Evolutionary conservation across 2,329 filamentous ascomycete species (phyloP), one percentile per base, ranked within the genome.

Genomic region (Cordyceps tenuipes): DNA sequence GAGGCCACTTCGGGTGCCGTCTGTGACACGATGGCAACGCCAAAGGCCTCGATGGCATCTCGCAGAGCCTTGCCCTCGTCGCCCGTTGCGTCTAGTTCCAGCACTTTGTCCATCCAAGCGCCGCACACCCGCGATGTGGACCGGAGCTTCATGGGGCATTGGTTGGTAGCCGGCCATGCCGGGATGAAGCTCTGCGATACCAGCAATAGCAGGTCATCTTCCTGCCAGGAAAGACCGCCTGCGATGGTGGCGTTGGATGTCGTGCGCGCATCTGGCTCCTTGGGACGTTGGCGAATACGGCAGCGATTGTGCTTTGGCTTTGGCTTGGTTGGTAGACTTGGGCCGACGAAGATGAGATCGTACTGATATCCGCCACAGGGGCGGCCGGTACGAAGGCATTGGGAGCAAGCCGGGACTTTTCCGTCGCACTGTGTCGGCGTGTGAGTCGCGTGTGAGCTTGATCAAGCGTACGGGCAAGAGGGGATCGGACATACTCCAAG

Each of bases 71-170:
- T 44, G 8, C 68, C 64, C 26, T 63, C 61, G 4, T 56, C 44
- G 1, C 64, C 57, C 13, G 62, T 62, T 9, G 60, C 51, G 1
- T 66, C 64, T 3, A 76, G 65, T 0, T 65, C 61, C 1, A 73
- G 73, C 6, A 77, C 67, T 8, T 71, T 67, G 55, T 73, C 72
- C 0, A 76, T 68, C 75, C 75, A 77, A 0, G 71, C 66, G 8
- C 74, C 75, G 59, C 74, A 76, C 49, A 75, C 70, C 10, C 70
- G 68, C 26, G 68, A 74, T 54, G 75, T 74, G 55, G 65, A 64
- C 12, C 56, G 29, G 34, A 29, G 41, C 26, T 10, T n/a, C 26
- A 6, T 21, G 3, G 21, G 36, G 21, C 3, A n/a, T 26, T n/a
- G 12, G 6, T 19, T n/a, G n/a, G 50, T 43, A 19, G 13, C 23